Evolutionary conservation across 1,284 basidiomycete genomes (phyloP), one percentile per base, ranked within the genome.

Genomic region (Pyrrhoderma noxium): DNA sequence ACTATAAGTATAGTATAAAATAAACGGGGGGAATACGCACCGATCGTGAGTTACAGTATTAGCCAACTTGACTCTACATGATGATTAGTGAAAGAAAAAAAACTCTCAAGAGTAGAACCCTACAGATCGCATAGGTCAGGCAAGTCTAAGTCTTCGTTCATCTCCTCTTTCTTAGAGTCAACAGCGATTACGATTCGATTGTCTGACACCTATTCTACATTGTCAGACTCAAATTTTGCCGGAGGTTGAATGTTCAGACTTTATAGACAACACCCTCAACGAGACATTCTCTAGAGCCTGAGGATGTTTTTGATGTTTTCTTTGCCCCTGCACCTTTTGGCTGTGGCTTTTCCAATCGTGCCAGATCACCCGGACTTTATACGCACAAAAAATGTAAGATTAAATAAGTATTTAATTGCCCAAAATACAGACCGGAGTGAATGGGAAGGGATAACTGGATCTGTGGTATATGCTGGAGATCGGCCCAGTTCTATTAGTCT

Each of bases 11-110:
- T 11, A 14, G 47, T 21, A 36, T 34, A 48, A 18, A 36, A n/a
- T 37, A 18, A 44, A 50, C 16, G 8, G 18, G 13, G 13, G 9
- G 37, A 40, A 9, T 19, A 49, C 61, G 42, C 61, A 85, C 89
- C 93, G 78, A 61, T 96, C 92, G 62, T 89, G 94, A 0, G 94
- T 96, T 8, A 89, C 82, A 45, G 85, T 91, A 61, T 96, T 96
- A 3, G 91, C 93, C 1, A 96, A 74, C 65, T 96, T 96, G 48
- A 96, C 68, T n/a, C 71, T 73, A 23, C 31, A 47, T 2, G 25
- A 27, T 35, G 1, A n/a, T 50, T n/a, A 39, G 45, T 8, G 25
- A 21, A 44, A 18, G 7, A 27, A 50, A 8, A 40, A 27, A 23
- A 39, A 18, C 22, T 7, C n/a, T 14, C 8, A 31, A 11, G 11